Evolutionary conservation across 208 protist species (phyloP).

Genomic region (Polymyxa betae): DNA sequence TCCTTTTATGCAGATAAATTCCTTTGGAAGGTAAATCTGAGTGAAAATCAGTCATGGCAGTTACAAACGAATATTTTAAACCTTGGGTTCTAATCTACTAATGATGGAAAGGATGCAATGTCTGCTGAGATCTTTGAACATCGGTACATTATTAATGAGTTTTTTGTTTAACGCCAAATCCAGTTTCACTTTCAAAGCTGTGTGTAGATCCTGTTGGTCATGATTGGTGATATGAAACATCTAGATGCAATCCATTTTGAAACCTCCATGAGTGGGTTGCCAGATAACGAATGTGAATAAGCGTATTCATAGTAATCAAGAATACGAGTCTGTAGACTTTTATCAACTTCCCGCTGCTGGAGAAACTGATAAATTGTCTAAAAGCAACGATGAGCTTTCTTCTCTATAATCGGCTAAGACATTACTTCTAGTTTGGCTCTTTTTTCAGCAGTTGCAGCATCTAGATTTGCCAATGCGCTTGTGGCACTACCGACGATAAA

Average conservation of each 20-base stretch:
- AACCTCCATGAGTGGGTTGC: neutral
- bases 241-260: too few relatives aligned
- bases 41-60: neutral
- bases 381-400: neutral
- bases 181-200: conserved; percentile 21
- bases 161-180: conserved; percentile 36
- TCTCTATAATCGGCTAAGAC: neutral
- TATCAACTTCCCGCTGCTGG: conserved; percentile 42
- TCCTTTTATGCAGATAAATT: conserved; percentile 47
- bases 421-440: conserved; percentile 4
- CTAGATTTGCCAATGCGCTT: conserved; percentile 20
- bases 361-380: conserved; percentile 27
- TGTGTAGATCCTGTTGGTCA: conserved; percentile 31
- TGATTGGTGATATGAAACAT: neutral
- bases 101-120: conserved; percentile 41
- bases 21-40: conserved; percentile 52
- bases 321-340: neutral
- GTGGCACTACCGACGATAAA: conserved; percentile 20
- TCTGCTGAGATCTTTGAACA: conserved; percentile 46
- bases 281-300: neutral
- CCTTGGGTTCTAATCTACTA: neutral
- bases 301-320: conserved; percentile 52
- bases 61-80: neutral
- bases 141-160: conserved; percentile 50
- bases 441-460: conserved; percentile 3